Evolutionary conservation across 2,329 filamentous ascomycete species (phyloP), one percentile per base, ranked within the genome.

Genomic region (Arthrobotrys pseudoclavata): DNA sequence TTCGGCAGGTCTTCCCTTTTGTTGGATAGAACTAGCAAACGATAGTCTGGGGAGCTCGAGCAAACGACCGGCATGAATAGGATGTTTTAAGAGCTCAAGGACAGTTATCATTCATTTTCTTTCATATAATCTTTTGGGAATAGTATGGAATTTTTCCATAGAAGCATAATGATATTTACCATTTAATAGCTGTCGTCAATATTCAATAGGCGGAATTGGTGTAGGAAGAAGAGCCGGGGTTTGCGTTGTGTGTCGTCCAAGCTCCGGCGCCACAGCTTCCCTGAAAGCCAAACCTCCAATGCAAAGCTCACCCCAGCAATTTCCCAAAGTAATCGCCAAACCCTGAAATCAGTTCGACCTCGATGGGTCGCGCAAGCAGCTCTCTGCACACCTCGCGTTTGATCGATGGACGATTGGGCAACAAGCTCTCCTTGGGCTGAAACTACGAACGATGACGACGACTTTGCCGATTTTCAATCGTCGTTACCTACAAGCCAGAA

Each of bases 361-460:
- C 74, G 67, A 77, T 77, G 74, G 74, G 74, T 77, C 74, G 74
- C 74, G 67, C 67, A 71, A 67, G 29, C 34, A 45, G 42, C 60
- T 42, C 55, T 60, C 61, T 69, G 74, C 61, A 50, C 57, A 70
- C 74, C 74, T 68, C 74, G 67, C 74, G 61, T 77, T 69, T 61
- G 74, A 77, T 77, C 74, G 74, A 77, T 77, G 74, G 74, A 77
- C 74, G 74, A 77, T 77, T 77, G 74, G 74, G 74, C 74, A 68
- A 77, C 67, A 71, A 77, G 74, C 74, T 77, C 74, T 77, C 74
- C 74, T 45, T 77, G 74, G 74, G 74, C 74, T 77, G 74, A 77
- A 50, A 77, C 66, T 20, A 67, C 74, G 42, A 66, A 71, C 48
- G 63, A 76, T 60, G 72, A 77, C 40, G 74, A 77, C 61, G 60